Percentiles rank a stretch among this genome's conserved stretches.
Evolutionary conservation across 2,329 filamentous ascomycete species (phyloP).

Genomic region (Ceratocystis cubensis): DNA sequence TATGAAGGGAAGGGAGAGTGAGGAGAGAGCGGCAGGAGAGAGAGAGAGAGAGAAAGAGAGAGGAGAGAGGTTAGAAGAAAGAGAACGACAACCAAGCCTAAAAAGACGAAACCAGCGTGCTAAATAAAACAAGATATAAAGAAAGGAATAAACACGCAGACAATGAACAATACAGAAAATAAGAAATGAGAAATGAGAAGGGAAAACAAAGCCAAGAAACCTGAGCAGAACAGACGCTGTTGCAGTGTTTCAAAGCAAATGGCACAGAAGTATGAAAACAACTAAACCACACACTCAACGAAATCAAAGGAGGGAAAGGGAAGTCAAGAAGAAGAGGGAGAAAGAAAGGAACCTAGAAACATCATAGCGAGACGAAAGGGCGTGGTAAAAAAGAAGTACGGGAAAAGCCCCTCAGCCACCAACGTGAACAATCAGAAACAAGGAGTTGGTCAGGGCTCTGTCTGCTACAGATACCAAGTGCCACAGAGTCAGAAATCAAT

Average conservation of each 20-base stretch:
- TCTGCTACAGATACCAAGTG: not conserved
- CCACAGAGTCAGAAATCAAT: constrained; percentile 6
- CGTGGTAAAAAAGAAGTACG: constrained; percentile 6
- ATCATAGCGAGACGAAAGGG: not conserved
- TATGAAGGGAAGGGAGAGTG: not conserved
- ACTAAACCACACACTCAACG: constrained; percentile 2
- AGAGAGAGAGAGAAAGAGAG: not conserved
- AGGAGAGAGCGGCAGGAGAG: not conserved
- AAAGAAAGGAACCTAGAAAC: constrained; percentile 13
- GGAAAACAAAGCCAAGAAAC: constrained; percentile 8
- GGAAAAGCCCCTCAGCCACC: not conserved
- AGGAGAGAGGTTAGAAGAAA: not conserved
- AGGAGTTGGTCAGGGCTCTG: not conserved
- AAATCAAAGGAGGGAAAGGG: not conserved
- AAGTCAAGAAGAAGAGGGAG: not conserved
- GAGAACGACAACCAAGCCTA: not conserved
- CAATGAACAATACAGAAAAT: not conserved
- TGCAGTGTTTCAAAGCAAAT: constrained; percentile 8
- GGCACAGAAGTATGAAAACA: constrained; percentile 1
- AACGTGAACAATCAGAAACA: not conserved
- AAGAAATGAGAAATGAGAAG: not conserved
- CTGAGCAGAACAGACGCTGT: constrained; percentile 1
- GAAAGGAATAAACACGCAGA: not conserved
- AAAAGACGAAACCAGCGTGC: constrained; percentile 6
- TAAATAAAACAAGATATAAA: not conserved